Evolutionary conservation across 1,284 basidiomycete species (phyloP).

Genomic region (Coniophora puteana): DNA sequence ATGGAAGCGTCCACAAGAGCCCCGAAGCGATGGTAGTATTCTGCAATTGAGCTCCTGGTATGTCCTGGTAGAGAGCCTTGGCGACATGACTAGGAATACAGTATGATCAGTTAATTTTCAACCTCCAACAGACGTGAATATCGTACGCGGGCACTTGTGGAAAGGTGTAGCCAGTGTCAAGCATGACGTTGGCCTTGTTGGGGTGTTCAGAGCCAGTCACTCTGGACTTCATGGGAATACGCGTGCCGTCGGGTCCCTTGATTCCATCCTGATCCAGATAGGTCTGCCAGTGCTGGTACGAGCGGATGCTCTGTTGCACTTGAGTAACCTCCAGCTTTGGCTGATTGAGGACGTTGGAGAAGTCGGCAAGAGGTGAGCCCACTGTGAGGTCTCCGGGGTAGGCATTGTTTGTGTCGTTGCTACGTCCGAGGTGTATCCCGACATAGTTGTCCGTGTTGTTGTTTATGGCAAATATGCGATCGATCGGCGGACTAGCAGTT

Average conservation of each 20-base stretch:
- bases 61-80: slow-evolving; percentile 47
- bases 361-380: slow-evolving; percentile 36
- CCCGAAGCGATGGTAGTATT: slow-evolving; percentile 42
- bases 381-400: slow-evolving; percentile 42
- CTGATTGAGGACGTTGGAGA: slow-evolving; percentile 31
- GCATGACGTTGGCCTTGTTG: slow-evolving; percentile 43
- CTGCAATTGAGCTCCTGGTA: slow-evolving; percentile 42
- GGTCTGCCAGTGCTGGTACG: slow-evolving; percentile 44
- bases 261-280: slow-evolving; percentile 42
- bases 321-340: slow-evolving; percentile 38
- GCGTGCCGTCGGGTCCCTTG: slow-evolving; percentile 38
- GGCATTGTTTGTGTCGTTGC: slow-evolving; percentile 33
- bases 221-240: slow-evolving; percentile 36
- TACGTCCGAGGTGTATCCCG: slow-evolving; percentile 45
- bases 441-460: slow-evolving; percentile 52
- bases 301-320: no score
- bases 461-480: slow-evolving; percentile 59
- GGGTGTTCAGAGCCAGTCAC: slow-evolving; percentile 35
- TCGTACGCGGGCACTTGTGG: slow-evolving; percentile 51
- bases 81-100: slow-evolving; percentile 36
- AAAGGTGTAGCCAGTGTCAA: slow-evolving; percentile 61
- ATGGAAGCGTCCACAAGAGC: slow-evolving; percentile 51
- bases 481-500: slow-evolving; percentile 45
- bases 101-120: not conserved
- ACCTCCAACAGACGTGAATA: not conserved